Conservation (phyloP, 257 asterid species). For the Solanum arcanum region DNA sequence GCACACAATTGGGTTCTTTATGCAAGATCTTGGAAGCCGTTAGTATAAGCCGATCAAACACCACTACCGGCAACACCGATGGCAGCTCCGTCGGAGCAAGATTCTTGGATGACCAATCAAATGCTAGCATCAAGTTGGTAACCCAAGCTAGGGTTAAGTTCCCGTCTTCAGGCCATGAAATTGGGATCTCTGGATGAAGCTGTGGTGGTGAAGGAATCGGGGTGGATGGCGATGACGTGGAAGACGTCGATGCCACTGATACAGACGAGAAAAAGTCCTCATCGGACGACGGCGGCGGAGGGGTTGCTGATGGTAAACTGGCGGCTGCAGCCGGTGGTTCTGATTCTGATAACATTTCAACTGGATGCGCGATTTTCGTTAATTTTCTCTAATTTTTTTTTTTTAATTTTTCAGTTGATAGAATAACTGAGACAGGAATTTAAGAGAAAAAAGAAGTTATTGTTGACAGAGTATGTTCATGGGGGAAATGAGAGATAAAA, state of each 20-base stretch:
- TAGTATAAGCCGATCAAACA: constrained; percentile 60
- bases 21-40: constrained; percentile 80
- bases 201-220: constrained; percentile 20
- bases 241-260: constrained; percentile 34
- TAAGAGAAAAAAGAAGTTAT: neutral
- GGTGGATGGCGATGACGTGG: constrained; percentile 18
- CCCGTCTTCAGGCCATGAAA: constrained; percentile 69
- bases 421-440: neutral
- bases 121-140: constrained; percentile 48
- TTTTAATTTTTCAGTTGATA: neutral
- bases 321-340: neutral
- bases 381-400: neutral
- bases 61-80: constrained; percentile 67
- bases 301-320: neutral
- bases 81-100: constrained; percentile 52
- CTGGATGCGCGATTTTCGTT: neutral
- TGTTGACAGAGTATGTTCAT: neutral
- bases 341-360: constrained; percentile 10
- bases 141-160: constrained; percentile 51
- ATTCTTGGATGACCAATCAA: constrained; percentile 71
- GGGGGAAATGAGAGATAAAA: neutral
- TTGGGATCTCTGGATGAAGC: constrained; percentile 58
- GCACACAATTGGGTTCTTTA: constrained; percentile 81
- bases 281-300: constrained; percentile 38
- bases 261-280: constrained; percentile 65